phyloP scores from a whole-genome alignment of 2,329 filamentous ascomycete genomes.

The Sphaerulina musiva region DNA sequence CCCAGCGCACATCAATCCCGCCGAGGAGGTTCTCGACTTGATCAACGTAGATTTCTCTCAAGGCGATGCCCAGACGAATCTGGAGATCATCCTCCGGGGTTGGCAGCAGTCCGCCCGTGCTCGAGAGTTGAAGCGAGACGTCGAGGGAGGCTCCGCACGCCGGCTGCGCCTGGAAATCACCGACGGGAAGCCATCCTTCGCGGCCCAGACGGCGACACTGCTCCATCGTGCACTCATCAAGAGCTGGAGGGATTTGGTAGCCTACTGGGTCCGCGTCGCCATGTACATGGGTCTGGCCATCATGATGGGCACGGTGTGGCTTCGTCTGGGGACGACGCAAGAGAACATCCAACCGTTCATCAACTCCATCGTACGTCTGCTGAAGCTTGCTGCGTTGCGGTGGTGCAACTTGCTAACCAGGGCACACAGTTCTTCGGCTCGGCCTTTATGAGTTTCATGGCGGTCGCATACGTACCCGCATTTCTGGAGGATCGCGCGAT shows the following conservation, averaged over 20 bases:
- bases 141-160: slow-evolving; percentile 11
- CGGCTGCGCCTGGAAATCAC: slow-evolving; percentile 3
- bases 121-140: slow-evolving; percentile 10
- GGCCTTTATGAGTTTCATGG: slow-evolving; percentile 50
- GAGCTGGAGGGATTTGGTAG: slow-evolving; percentile 70
- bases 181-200: slow-evolving; percentile 8
- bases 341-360: slow-evolving; percentile 68
- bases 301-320: slow-evolving; percentile 81
- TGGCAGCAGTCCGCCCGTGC: slow-evolving; percentile 46
- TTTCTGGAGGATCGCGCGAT: slow-evolving; percentile 71
- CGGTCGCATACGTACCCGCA: slow-evolving; percentile 72
- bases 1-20: slow-evolving; percentile 64
- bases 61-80: slow-evolving; percentile 33
- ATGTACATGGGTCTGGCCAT: slow-evolving; percentile 75
- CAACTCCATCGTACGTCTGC: slow-evolving; percentile 56
- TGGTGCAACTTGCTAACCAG: slow-evolving; percentile 4
- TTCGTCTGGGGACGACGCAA: slow-evolving; percentile 62
- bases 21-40: slow-evolving; percentile 68
- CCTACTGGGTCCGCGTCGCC: slow-evolving; percentile 68
- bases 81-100: slow-evolving; percentile 45
- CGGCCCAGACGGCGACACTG: slow-evolving; percentile 45
- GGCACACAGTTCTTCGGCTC: slow-evolving; percentile 42
- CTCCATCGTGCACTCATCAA: slow-evolving; percentile 76
- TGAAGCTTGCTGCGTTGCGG: not conserved
- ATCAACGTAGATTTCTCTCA: slow-evolving; percentile 66